These are phyloP conservation scores for Petunia secreta DNA, from an alignment of 257 asterid species.

Conservation along the genomic window DNA sequence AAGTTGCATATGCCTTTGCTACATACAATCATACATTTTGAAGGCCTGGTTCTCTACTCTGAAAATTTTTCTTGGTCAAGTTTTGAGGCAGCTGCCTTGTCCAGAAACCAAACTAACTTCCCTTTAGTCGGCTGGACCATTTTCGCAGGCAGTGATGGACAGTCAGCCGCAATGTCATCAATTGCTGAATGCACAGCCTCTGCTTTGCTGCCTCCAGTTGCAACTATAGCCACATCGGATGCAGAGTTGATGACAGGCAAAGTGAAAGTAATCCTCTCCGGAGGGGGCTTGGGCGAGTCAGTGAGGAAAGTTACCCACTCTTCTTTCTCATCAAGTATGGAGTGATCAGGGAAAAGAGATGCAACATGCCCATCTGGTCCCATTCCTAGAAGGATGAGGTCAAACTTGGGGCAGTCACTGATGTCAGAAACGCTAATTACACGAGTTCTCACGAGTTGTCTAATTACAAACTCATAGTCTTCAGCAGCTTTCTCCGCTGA, in stretches of 20 bases:
- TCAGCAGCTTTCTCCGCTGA: constrained; percentile 89
- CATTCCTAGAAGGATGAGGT: constrained; percentile 68
- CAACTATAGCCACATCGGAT: constrained; percentile 57
- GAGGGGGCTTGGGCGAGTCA: constrained; percentile 70
- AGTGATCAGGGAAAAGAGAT: constrained; percentile 62
- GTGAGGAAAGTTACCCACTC: constrained; percentile 68
- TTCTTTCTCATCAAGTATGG: constrained; percentile 46
- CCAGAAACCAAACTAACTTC: constrained; percentile 86
- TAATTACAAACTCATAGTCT: constrained; percentile 76
- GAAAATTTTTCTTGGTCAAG: constrained; percentile 51
- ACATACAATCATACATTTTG: constrained; percentile 47
- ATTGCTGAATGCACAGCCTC: constrained; percentile 60
- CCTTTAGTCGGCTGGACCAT: constrained; percentile 71
- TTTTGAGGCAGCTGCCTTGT: constrained; percentile 70
- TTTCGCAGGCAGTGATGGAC: constrained; percentile 58
- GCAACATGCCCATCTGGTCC: constrained; percentile 72
- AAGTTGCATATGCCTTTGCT: constrained; percentile 43
- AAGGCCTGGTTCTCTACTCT: constrained; percentile 39
- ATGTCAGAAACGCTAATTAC: constrained; percentile 54
- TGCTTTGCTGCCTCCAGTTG: constrained; percentile 52
- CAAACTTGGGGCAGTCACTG: constrained; percentile 67
- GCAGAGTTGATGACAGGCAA: constrained; percentile 71
- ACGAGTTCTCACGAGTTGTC: constrained; percentile 85
- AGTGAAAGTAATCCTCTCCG: constrained; percentile 69
- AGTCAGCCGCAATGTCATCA: constrained; percentile 47